Percentiles rank a stretch among this genome's conserved stretches.
phyloP scores from a whole-genome alignment of 73 alveolate genomes.

The Paramecium caudatum region DNA sequence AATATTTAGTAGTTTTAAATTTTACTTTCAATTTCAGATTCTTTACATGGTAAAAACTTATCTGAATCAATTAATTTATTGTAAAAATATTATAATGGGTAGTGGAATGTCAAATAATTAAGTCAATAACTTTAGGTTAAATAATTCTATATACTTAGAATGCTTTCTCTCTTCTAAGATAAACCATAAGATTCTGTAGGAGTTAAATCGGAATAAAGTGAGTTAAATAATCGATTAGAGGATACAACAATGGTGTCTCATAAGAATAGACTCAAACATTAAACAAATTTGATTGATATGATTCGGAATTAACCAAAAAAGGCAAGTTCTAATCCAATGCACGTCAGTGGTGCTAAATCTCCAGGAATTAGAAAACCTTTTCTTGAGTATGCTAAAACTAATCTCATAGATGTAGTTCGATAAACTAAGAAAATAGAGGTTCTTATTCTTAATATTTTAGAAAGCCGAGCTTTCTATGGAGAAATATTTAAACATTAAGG shows the following conservation, averaged over 20 bases:
- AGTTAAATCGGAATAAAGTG: slow-evolving; percentile 45
- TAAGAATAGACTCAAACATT: neutral
- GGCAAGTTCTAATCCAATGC: slow-evolving; percentile 10
- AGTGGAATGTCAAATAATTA: slow-evolving; percentile 43
- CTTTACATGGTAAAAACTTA: too few relatives aligned
- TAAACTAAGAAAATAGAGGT: neutral
- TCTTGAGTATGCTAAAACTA: slow-evolving; percentile 51
- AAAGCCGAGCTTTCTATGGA: slow-evolving; percentile 61
- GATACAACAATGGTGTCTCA: slow-evolving; percentile 17
- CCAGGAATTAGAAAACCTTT: neutral
- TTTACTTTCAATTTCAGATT: too few relatives aligned
- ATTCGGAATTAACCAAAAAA: slow-evolving; percentile 5
- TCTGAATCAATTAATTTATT: slow-evolving; percentile 18
- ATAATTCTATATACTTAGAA: neutral
- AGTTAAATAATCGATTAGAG: neutral
- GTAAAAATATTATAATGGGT: slow-evolving; percentile 49
- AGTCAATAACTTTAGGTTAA: slow-evolving; percentile 44
- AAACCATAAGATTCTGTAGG: neutral
- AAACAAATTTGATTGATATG: slow-evolving; percentile 32
- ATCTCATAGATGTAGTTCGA: slow-evolving; percentile 6
- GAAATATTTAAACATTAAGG: neutral
- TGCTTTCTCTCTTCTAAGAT: slow-evolving; percentile 41
- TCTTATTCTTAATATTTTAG: neutral
- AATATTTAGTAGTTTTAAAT: too few relatives aligned
- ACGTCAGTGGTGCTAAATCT: slow-evolving; percentile 18